Conservation (phyloP, 169 alveolate genomes). For the Cryptosporidium ubiquitum region DNA sequence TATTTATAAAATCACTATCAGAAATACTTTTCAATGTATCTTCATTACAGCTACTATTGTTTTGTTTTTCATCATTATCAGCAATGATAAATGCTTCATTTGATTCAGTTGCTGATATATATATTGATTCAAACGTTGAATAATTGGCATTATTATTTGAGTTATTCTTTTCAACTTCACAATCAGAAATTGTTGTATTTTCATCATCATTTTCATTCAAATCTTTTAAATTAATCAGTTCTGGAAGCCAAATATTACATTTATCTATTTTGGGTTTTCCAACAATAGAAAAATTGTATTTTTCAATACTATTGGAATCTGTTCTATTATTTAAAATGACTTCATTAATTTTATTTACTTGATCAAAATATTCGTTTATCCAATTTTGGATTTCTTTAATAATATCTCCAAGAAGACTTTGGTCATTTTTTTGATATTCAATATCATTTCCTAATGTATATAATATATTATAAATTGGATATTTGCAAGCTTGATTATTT, state of each 20-base stretch:
- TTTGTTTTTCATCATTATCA: neutral
- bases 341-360: conserved; percentile 1
- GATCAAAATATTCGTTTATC: conserved; percentile 19
- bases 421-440: conserved; percentile 3
- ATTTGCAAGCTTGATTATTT: conserved; percentile 14
- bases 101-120: conserved; percentile 30
- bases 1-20: neutral
- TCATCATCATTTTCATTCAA: neutral
- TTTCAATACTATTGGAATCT: neutral
- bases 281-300: neutral
- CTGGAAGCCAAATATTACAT: conserved; percentile 65
- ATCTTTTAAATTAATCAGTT: neutral
- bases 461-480: conserved; percentile 36
- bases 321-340: neutral
- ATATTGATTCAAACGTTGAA: conserved; percentile 33
- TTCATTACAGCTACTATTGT: neutral
- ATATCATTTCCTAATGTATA: conserved; percentile 44
- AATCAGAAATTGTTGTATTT: neutral
- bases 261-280: conserved; percentile 39
- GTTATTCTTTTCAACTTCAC: neutral
- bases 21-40: neutral
- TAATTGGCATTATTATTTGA: neutral
- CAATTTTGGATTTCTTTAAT: conserved; percentile 19
- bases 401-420: conserved; percentile 1
- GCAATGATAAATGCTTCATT: neutral